Evolutionary conservation across 495 filamentous ascomycete genomes (phyloP).

Genomic region (Penicillium psychrofluorescens): DNA sequence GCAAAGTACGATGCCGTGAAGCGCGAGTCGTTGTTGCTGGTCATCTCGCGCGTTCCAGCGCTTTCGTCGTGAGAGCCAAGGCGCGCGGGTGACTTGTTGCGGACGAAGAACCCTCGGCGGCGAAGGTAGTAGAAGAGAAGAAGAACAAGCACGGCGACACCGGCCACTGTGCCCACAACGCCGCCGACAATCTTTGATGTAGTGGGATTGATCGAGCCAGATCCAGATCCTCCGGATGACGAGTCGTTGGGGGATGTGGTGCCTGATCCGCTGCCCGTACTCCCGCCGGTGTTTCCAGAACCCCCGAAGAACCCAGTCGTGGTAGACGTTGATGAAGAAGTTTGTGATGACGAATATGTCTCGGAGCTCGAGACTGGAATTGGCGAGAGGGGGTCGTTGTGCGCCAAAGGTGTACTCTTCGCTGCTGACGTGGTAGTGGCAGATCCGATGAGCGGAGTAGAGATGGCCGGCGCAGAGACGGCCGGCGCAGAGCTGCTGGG

Average conservation of each 20-base stretch:
- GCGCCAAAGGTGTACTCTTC: no score
- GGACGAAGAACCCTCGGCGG: constrained; percentile 33
- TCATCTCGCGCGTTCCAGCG: constrained; percentile 32
- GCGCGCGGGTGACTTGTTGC: constrained; percentile 9
- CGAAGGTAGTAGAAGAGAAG: constrained; percentile 47
- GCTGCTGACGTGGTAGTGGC: no score
- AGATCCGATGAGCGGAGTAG: no score
- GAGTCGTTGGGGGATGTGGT: constrained; percentile 12
- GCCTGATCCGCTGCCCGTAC: constrained; percentile 6
- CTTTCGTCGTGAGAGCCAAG: constrained; percentile 21
- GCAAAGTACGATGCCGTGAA: constrained; percentile 48
- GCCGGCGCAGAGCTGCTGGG: no score
- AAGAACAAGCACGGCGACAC: constrained; percentile 50
- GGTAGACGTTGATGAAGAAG: constrained; percentile 4
- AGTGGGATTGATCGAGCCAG: constrained; percentile 10
- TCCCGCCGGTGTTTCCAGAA: constrained; percentile 5
- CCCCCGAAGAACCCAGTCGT: not conserved
- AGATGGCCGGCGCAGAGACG: no score
- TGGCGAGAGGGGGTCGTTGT: not conserved
- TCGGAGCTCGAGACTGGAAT: not conserved
- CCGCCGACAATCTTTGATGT: constrained; percentile 50
- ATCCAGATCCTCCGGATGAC: constrained; percentile 9
- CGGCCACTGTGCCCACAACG: constrained; percentile 59
- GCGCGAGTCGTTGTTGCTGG: constrained; percentile 45
- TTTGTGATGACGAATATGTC: not conserved